Conservation (phyloP, 1,284 basidiomycete genomes). For the Agroathelia rolfsii region DNA sequence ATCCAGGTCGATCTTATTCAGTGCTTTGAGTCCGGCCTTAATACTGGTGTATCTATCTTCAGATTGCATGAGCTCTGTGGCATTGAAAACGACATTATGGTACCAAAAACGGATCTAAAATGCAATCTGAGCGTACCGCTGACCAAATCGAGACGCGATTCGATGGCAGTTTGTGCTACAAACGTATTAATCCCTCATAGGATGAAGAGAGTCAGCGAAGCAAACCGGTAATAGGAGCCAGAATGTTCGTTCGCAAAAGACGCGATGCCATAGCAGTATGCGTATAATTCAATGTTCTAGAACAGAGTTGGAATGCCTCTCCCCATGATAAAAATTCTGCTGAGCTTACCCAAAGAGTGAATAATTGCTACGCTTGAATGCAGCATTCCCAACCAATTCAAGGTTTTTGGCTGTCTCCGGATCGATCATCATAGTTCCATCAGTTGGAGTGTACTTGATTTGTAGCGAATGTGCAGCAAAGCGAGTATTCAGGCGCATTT, state of each 20-base stretch:
- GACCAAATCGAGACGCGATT: constrained; percentile 77
- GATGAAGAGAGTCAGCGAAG: constrained; percentile 1
- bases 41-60: constrained; percentile 69
- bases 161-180: constrained; percentile 53
- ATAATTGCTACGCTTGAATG: constrained; percentile 52
- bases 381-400: constrained; percentile 74
- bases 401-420: constrained; percentile 78
- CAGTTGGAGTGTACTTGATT: constrained; percentile 71
- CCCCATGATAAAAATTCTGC: constrained; percentile 1
- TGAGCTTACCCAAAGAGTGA: constrained; percentile 64
- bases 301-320: constrained; percentile 1
- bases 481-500: constrained; percentile 52
- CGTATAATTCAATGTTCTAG: constrained; percentile 67
- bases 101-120: no score
- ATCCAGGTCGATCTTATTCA: constrained; percentile 81
- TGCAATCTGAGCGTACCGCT: no score
- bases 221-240: constrained; percentile 74
- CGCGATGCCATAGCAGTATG: constrained; percentile 83
- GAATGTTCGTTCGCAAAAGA: constrained; percentile 69
- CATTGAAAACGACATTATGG: constrained; percentile 20
- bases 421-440: constrained; percentile 90
- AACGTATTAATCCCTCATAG: constrained; percentile 4
- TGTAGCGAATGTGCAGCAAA: constrained; percentile 69
- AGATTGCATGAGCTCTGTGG: constrained; percentile 59
- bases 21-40: constrained; percentile 55